Evolutionary conservation across 192 early-diverging fungal genomes (phyloP).

Genomic region (Gryganskiella cystojenkinii): DNA sequence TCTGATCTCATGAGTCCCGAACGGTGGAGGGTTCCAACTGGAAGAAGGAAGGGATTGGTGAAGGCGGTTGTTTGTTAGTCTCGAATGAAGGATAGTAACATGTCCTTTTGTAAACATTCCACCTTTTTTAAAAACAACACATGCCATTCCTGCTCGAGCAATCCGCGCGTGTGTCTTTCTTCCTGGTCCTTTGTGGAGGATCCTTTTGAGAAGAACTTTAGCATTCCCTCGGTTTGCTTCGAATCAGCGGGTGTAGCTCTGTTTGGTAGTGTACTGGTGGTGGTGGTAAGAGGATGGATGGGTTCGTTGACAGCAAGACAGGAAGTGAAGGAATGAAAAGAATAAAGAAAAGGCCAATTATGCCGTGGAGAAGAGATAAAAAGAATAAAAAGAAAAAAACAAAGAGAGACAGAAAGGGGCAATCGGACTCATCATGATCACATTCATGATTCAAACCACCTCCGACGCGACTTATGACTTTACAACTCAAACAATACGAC

Average conservation of each 20-base stretch:
- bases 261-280: too few relatives aligned
- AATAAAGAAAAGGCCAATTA: background rate
- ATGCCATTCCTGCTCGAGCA: slow-evolving; percentile 50
- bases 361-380: background rate
- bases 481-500: too few relatives aligned
- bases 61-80: background rate
- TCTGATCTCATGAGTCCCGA: slow-evolving; percentile 56
- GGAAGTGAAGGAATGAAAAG: background rate
- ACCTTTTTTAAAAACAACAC: slow-evolving; percentile 1
- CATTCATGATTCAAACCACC: too few relatives aligned
- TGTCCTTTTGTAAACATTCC: background rate
- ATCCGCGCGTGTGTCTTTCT: slow-evolving; percentile 44
- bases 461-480: too few relatives aligned
- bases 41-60: background rate
- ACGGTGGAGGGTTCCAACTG: slow-evolving; percentile 56
- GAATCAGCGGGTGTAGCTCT: too few relatives aligned
- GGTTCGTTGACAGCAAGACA: background rate
- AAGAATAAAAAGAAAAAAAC: background rate
- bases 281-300: background rate
- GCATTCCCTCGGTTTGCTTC: slow-evolving; percentile 14
- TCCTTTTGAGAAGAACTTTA: slow-evolving; percentile 47
- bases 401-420: too few relatives aligned
- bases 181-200: slow-evolving; percentile 45
- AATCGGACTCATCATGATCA: too few relatives aligned
- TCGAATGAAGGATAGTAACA: background rate